phyloP scores from a whole-genome alignment of 768 basidiomycete genomes.

The Auriscalpium vulgare region DNA sequence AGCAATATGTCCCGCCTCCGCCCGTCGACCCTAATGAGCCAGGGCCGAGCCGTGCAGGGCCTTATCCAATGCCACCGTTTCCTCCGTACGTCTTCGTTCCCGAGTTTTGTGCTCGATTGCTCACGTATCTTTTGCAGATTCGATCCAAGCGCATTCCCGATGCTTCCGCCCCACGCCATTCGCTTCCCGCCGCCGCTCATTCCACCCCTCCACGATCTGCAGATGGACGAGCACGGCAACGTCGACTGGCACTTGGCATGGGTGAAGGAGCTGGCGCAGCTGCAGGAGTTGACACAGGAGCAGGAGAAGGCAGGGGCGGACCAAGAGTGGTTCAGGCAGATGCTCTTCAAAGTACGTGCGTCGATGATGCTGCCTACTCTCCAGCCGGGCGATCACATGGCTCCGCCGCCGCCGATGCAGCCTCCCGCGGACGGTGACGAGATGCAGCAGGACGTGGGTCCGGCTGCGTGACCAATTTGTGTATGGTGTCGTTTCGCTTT shows the following conservation, averaged over 20 bases:
- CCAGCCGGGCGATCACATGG: constrained; percentile 9
- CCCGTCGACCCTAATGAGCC: constrained; percentile 55
- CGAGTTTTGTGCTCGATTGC: not conserved
- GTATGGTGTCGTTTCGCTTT: not conserved
- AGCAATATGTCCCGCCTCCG: constrained; percentile 46
- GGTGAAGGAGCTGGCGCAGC: constrained; percentile 69
- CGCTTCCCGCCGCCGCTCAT: constrained; percentile 57
- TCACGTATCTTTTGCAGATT: constrained; percentile 37
- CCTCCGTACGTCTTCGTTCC: constrained; percentile 40
- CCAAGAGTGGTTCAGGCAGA: constrained; percentile 81
- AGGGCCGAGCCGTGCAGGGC: constrained; percentile 43
- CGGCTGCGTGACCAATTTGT: constrained; percentile 6
- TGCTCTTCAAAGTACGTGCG: constrained; percentile 70
- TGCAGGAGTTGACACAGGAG: constrained; percentile 70
- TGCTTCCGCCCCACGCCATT: constrained; percentile 54
- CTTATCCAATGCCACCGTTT: constrained; percentile 51
- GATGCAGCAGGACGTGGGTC: constrained; percentile 11
- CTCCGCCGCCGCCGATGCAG: constrained; percentile 11
- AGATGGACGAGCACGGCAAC: constrained; percentile 71
- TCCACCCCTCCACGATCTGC: constrained; percentile 53
- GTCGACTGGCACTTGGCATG: constrained; percentile 75
- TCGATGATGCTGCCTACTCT: constrained; percentile 50
- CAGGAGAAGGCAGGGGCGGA: constrained; percentile 79
- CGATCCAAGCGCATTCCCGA: constrained; percentile 48
- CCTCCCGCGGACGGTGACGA: constrained; percentile 9